Percentiles rank a stretch among this genome's conserved stretches.
Evolutionary conservation across 2,329 filamentous ascomycete genomes (phyloP).

Genomic region (Cordyceps militaris): DNA sequence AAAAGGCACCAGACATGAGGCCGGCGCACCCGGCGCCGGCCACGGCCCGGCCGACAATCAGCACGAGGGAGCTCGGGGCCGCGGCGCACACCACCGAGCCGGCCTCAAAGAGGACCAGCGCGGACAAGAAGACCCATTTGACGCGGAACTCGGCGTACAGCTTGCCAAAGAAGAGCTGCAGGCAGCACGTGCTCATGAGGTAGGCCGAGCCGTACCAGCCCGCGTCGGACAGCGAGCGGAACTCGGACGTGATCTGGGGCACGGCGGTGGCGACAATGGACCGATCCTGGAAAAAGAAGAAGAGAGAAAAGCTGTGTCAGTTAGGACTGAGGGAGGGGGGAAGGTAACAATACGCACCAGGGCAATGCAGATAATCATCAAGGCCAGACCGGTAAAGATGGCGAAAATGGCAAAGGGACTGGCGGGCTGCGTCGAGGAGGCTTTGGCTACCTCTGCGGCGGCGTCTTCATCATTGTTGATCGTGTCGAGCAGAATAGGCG

Average conservation of each 20-base stretch:
- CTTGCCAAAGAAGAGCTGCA: slow-evolving; percentile 32
- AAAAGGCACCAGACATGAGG: slow-evolving; percentile 11
- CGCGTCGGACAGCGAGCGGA: slow-evolving; percentile 36
- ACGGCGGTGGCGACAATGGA: slow-evolving; percentile 42
- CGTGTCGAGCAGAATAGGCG: not conserved
- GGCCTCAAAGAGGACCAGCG: slow-evolving; percentile 31
- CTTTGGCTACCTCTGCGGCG: not conserved
- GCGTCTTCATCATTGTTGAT: not conserved
- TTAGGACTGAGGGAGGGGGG: not conserved
- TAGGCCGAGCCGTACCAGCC: slow-evolving; percentile 45
- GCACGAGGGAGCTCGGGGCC: slow-evolving; percentile 14
- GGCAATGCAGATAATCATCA: not conserved
- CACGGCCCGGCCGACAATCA: slow-evolving; percentile 18
- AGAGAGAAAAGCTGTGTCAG: not conserved
- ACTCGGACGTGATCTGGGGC: slow-evolving; percentile 40
- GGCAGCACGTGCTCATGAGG: slow-evolving; percentile 32
- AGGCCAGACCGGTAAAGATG: not conserved
- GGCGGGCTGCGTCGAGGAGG: not conserved
- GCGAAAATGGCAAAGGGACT: not conserved
- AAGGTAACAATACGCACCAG: not conserved
- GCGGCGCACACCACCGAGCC: slow-evolving; percentile 13
- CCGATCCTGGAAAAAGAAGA: not conserved
- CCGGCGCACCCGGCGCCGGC: slow-evolving; percentile 15
- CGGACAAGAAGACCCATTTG: slow-evolving; percentile 34
- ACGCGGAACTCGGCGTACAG: slow-evolving; percentile 36